Evolutionary conservation across 2,329 filamentous ascomycete genomes (phyloP), one percentile per base, ranked within the genome.

Genomic region (Colletotrichum brevisporum): DNA sequence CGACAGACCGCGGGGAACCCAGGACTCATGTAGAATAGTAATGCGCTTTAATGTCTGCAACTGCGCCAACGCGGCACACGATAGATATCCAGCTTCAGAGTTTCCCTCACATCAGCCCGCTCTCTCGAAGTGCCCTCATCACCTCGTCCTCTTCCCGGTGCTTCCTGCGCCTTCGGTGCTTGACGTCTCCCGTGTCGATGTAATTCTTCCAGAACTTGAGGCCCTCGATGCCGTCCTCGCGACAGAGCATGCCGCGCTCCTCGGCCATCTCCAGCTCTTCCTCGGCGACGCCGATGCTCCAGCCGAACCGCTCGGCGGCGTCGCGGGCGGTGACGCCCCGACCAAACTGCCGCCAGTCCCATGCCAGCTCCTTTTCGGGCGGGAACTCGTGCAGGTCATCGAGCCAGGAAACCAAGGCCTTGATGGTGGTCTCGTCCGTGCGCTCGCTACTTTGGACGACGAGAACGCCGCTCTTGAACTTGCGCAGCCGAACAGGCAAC

Each of bases 221-320:
- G 0, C 96, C 96, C 78, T 98, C 95, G 15, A 98, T 89, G 5
- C 94, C 92, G 75, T 97, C 95, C 78, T 99, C 96, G 55, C 96
- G 91, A 78, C 95, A 98, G 21, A 99, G 79, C 3, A 90, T 89
- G 0, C 96, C 96, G 64, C 88, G 90, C 78, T 98, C 95, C 79
- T 99, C 96, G 0, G 95, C 95, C 95, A 99, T 98, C 78, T 98
- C 93, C 13, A 99, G 85, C 81, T 99, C 96, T 78, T 98, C 96
- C 69, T 92, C 93, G 1, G 96, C 96, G 24, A 99, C 95, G 9
- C 96, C 96, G 8, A 99, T 92, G 78, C 96, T 98, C 96, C 96
- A 99, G 6, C 95, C 94, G 80, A 99, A 99, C 57, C 90, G 86
- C 79, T 97, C 93, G 0, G 96, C 96, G 0, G 90, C 89, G 76